Percentiles rank a stretch among this genome's conserved stretches.
Evolutionary conservation across 805 yeast species (phyloP).

Genomic region (Pichia membranifaciens): DNA sequence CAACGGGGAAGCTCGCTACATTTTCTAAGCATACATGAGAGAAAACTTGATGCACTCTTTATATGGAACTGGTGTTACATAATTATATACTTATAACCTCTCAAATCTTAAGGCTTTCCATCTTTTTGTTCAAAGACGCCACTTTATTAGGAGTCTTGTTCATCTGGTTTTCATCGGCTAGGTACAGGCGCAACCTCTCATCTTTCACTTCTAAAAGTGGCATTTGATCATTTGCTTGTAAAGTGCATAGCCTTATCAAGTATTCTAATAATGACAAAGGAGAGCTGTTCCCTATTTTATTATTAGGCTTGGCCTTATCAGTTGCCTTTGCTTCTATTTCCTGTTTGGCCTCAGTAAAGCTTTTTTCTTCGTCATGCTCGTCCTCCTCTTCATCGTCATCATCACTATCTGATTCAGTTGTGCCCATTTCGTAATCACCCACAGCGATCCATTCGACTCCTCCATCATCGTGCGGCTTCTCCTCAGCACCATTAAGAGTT

Average conservation of each 20-base stretch:
- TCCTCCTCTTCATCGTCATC: conserved; percentile 32
- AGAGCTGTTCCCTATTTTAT: conserved; percentile 5
- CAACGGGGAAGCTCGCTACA: too few species aligned
- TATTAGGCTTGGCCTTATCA: conserved; percentile 12
- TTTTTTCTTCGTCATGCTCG: conserved; percentile 26
- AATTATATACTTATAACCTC: too few species aligned
- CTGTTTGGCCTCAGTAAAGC: conserved; percentile 18
- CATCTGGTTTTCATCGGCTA: conserved; percentile 46
- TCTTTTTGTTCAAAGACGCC: conserved; percentile 3
- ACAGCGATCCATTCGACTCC: conserved; percentile 46
- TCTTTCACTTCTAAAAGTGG: conserved; percentile 54
- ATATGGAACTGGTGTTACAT: too few species aligned
- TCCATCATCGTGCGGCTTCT: conserved; percentile 12
- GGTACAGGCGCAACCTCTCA: conserved; percentile 55
- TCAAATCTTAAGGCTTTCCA: conserved; percentile 5
- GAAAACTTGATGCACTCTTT: too few species aligned
- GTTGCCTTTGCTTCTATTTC: conserved; percentile 10
- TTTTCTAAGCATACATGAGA: background rate
- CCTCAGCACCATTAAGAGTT: conserved; percentile 8
- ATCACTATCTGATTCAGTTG: conserved; percentile 24
- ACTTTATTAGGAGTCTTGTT: background rate
- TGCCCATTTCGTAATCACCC: conserved; percentile 35
- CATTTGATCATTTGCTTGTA: conserved; percentile 55
- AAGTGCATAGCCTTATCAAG: conserved; percentile 48
- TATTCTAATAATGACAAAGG: conserved; percentile 58